These are phyloP conservation scores for Globisporangium parvum DNA, from an alignment of 352 stramenopile species.

Conservation along the genomic window DNA sequence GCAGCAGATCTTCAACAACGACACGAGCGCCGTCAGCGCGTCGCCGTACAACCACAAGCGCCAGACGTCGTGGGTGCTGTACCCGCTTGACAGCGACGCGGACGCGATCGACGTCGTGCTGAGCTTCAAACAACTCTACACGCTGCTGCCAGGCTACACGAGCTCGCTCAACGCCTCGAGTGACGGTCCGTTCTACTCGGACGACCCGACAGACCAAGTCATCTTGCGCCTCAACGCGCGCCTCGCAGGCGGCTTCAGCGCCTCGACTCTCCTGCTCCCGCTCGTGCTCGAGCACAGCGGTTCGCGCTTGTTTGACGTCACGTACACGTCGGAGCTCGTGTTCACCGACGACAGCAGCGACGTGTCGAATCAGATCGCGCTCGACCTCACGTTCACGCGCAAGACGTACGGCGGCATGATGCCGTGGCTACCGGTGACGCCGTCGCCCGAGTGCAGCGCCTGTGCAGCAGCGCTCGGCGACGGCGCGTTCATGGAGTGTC, in stretches of 20 bases:
- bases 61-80: too few relatives aligned
- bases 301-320: too few relatives aligned
- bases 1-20: too few relatives aligned
- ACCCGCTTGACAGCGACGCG: too few relatives aligned
- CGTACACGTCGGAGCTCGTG: too few relatives aligned
- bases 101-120: constrained; percentile 30
- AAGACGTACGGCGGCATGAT: constrained; percentile 6
- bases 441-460: too few relatives aligned
- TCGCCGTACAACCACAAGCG: too few relatives aligned
- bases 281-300: too few relatives aligned
- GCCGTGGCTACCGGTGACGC: constrained; percentile 6
- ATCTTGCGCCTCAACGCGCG: constrained; percentile 24
- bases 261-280: constrained; percentile 25
- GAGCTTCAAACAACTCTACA: constrained; percentile 59
- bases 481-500: too few relatives aligned
- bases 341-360: constrained; percentile 7
- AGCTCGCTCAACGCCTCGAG: constrained; percentile 5
- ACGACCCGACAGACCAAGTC: constrained; percentile 32
- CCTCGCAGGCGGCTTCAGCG: constrained; percentile 7
- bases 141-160: constrained; percentile 33
- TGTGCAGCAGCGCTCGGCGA: too few relatives aligned
- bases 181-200: constrained; percentile 30
- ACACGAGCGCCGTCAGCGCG: too few relatives aligned
- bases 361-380: constrained; percentile 4
- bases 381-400: constrained; percentile 5